A percentile compares a stretch with the other conserved stretches of the same genome.
phyloP scores from a whole-genome alignment of 1,284 basidiomycete species.

The Sphagnurus paluster region DNA sequence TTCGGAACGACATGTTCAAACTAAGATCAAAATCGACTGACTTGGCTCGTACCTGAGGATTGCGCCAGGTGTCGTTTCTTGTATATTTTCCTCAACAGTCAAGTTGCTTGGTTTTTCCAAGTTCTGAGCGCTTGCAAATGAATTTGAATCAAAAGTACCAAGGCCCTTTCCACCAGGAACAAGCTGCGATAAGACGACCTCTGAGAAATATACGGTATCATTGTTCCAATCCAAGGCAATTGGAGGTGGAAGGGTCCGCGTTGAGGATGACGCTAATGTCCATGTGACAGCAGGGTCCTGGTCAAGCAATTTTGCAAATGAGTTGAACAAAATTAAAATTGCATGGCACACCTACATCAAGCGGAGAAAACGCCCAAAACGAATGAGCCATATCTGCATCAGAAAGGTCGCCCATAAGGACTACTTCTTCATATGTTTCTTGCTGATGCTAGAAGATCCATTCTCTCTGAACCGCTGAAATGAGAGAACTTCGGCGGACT shows the following conservation, averaged over 20 bases:
- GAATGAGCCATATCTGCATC: no score
- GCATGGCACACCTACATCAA: no score
- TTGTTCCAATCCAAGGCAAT: slow-evolving; percentile 29
- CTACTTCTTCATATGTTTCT: no score
- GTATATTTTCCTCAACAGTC: not conserved
- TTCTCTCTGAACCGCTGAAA: no score
- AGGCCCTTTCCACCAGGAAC: slow-evolving; percentile 34
- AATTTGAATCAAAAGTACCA: slow-evolving; percentile 33
- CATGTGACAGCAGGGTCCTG: slow-evolving; percentile 31
- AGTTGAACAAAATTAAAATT: not conserved
- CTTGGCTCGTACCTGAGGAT: slow-evolving; percentile 25
- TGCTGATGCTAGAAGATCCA: no score
- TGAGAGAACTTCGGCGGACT: no score
- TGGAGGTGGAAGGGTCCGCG: slow-evolving; percentile 29
- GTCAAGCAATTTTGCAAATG: no score
- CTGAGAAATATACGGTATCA: slow-evolving; percentile 38
- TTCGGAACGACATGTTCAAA: slow-evolving; percentile 1
- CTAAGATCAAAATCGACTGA: not conserved
- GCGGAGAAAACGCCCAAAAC: no score
- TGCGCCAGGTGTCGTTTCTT: slow-evolving; percentile 24
- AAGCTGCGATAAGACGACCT: slow-evolving; percentile 33
- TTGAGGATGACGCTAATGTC: slow-evolving; percentile 36
- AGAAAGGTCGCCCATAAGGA: no score
- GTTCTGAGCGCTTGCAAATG: slow-evolving; percentile 21
- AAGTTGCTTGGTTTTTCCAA: slow-evolving; percentile 5